Conservation (phyloP, 257 asterid genomes). For the Knoxia roxburghii region DNA sequence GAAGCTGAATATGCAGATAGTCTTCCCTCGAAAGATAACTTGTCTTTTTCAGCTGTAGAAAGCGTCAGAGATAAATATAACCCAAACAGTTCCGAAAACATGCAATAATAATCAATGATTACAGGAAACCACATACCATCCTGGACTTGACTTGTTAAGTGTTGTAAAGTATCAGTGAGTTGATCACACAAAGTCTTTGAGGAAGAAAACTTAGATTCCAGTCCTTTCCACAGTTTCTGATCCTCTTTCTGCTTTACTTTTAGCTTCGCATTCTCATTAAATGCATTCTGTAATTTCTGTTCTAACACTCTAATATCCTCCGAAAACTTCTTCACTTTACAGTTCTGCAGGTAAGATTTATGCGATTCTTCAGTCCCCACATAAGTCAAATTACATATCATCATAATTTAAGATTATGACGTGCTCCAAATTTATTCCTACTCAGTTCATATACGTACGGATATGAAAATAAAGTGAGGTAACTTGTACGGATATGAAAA, state of each 20-base stretch:
- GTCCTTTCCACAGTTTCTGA: conserved; percentile 91
- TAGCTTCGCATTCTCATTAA: conserved; percentile 80
- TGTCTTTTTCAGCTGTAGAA: conserved; percentile 82
- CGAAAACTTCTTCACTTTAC: conserved; percentile 73
- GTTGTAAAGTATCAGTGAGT: conserved; percentile 72
- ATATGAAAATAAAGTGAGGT: neutral
- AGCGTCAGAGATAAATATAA: conserved; percentile 22
- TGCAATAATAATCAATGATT: conserved; percentile 8
- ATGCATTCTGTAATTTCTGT: conserved; percentile 80
- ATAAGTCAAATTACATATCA: neutral
- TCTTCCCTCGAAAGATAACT: conserved; percentile 61
- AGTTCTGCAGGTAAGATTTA: conserved; percentile 45
- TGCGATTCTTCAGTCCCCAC: conserved; percentile 15
- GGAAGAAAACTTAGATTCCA: conserved; percentile 77
- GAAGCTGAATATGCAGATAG: conserved; percentile 64
- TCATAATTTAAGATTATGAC: neutral
- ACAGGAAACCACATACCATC: conserved; percentile 42
- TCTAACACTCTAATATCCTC: conserved; percentile 64
- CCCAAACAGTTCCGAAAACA: conserved; percentile 6
- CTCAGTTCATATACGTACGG: neutral
- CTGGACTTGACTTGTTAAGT: conserved; percentile 67
- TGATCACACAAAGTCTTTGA: conserved; percentile 76
- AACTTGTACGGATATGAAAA: neutral
- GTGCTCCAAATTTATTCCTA: neutral
- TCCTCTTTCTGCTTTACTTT: conserved; percentile 91